Evolutionary conservation across 2,329 filamentous ascomycete genomes (phyloP).

Genomic region (Botrytis fragariae): DNA sequence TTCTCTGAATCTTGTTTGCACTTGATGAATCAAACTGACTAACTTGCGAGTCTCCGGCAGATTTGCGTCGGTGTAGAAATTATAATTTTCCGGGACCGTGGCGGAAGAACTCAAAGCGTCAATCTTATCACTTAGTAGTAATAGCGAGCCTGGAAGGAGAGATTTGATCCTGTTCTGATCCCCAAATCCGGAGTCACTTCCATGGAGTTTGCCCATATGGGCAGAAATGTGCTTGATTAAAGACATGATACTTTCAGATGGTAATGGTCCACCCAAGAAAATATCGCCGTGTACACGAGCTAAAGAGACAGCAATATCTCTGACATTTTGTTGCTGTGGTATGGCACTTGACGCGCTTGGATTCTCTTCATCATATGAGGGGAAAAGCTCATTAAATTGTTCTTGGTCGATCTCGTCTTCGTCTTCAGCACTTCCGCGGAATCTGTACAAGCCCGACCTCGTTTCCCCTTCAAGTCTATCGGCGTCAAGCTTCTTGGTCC

Average conservation of each 20-base stretch:
- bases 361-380: slow-evolving; percentile 60
- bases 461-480: slow-evolving; percentile 74
- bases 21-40: slow-evolving; percentile 64
- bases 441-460: slow-evolving; percentile 77
- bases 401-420: slow-evolving; percentile 71
- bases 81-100: slow-evolving; percentile 56
- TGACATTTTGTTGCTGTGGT: slow-evolving; percentile 23
- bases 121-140: slow-evolving; percentile 63
- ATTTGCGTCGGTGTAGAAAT: slow-evolving; percentile 87
- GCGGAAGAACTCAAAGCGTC: slow-evolving; percentile 44
- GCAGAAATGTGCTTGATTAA: slow-evolving; percentile 35
- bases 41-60: slow-evolving; percentile 72
- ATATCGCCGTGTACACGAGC: slow-evolving; percentile 57
- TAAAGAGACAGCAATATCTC: slow-evolving; percentile 51
- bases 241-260: slow-evolving; percentile 32
- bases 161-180: slow-evolving; percentile 47
- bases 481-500: slow-evolving; percentile 71
- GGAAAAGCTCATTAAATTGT: slow-evolving; percentile 80
- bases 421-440: slow-evolving; percentile 73
- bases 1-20: slow-evolving; percentile 69
- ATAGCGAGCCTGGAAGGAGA: slow-evolving; percentile 64
- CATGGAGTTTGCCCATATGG: slow-evolving; percentile 29
- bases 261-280: slow-evolving; percentile 27
- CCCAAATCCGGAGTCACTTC: slow-evolving; percentile 19
- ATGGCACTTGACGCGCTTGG: slow-evolving; percentile 24